phyloP scores from a whole-genome alignment of 805 yeast species.

The Blastobotrys chiropterorum region DNA sequence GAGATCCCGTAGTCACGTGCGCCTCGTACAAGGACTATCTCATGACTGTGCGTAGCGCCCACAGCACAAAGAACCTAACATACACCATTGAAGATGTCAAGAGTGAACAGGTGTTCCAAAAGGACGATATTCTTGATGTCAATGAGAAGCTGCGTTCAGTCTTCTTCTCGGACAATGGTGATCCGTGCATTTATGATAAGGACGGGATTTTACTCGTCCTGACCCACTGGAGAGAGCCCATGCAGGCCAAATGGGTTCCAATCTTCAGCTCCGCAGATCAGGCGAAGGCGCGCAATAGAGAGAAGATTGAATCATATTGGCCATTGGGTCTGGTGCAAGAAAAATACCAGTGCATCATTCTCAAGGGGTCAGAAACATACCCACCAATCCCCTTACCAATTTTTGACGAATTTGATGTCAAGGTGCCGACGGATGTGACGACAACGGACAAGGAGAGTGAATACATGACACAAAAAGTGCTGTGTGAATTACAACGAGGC shows the following conservation, averaged over 20 bases:
- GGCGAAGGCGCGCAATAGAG: conserved; percentile 33
- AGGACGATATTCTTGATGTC: conserved; percentile 28
- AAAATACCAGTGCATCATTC: conserved; percentile 63
- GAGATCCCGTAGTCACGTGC: conserved; percentile 66
- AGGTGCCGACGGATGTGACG: conserved; percentile 49
- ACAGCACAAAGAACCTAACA: conserved; percentile 31
- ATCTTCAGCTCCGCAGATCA: conserved; percentile 52
- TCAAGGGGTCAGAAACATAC: conserved; percentile 58
- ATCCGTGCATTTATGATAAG: conserved; percentile 81
- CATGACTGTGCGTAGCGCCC: conserved; percentile 42
- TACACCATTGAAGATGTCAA: conserved; percentile 45
- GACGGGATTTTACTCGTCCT: conserved; percentile 68
- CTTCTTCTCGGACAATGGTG: conserved; percentile 85
- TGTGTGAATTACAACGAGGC: conserved; percentile 22
- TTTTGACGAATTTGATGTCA: conserved; percentile 70
- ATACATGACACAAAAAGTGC: conserved; percentile 23
- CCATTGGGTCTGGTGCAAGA: conserved; percentile 75
- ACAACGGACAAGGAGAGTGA: conserved; percentile 20
- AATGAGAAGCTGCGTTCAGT: conserved; percentile 46
- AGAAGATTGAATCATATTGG: conserved; percentile 52
- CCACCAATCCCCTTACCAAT: conserved; percentile 83
- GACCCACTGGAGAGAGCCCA: conserved; percentile 68
- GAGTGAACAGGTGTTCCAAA: conserved; percentile 34
- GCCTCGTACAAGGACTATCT: conserved; percentile 55
- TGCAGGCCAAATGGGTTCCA: conserved; percentile 85